Evolutionary conservation across 2,329 filamentous ascomycete genomes (phyloP), one percentile per base, ranked within the genome.

Genomic region (Talaromyces sp.): DNA sequence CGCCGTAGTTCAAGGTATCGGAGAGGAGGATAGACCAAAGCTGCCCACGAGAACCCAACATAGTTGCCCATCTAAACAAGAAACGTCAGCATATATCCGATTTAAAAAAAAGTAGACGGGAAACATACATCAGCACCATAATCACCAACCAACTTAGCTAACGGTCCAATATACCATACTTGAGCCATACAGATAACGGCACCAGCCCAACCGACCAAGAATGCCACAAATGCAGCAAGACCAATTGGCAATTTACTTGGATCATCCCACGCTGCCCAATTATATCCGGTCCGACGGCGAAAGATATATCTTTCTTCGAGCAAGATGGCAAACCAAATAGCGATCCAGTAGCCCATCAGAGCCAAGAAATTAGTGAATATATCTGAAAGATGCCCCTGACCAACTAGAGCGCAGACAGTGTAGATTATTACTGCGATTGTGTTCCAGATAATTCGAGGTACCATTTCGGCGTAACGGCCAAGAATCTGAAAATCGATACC

Each of bases 301-400:
- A 89, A 89, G 51, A 89, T 75, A 19, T 85, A 68, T 51, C 85
- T 80, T 66, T 89, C 86, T 60, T 77, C 73, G 13, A 76, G 69
- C 1, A 82, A 75, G 48, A 89, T 86, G 1, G 80, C 79, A 19
- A 87, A 77, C 83, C 84, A 87, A 45, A 87, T 82, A 13, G 79
- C 79, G 15, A 87, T 79, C 85, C 84, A 89, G 70, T 88, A 89
- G 1, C 86, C 86, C 82, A 89, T 88, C 21, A 89, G 72, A 0
- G 84, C 84, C 5, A 89, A 76, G 68, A 89, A 88, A 67, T 88
- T 88, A 10, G 82, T 84, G 67, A 89, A 87, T 59, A 89, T 86
- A 25, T 78, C 78, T 0, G 84, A 81, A 1, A 89, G 77, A 63
- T 84, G 72, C 22, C 79, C 77, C 13, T 84, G 79, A 0, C 86